Conservation (phyloP, 352 stramenopile species). For the Globisporangium carolinianum region DNA sequence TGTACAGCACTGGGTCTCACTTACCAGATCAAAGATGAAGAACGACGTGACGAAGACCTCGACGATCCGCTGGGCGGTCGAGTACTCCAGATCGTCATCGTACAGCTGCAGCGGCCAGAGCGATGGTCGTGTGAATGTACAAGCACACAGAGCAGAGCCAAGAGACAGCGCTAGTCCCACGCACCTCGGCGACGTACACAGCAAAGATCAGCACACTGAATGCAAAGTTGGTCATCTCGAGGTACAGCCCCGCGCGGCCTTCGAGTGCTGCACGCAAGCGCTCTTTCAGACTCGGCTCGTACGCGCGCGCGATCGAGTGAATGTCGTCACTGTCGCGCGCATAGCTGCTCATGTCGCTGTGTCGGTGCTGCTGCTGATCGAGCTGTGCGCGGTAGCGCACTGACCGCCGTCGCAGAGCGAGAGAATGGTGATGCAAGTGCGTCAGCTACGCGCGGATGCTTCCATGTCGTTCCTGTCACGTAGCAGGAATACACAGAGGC, state of each 20-base stretch:
- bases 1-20: not conserved
- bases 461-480: not conserved
- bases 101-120: slow-evolving; percentile 26
- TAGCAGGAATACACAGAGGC: not conserved
- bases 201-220: slow-evolving; percentile 57
- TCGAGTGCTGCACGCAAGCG: slow-evolving; percentile 22
- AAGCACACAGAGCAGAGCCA: not conserved
- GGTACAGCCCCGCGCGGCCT: slow-evolving; percentile 29
- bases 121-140: not conserved
- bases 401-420: not conserved
- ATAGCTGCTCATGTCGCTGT: slow-evolving; percentile 19
- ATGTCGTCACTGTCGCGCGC: slow-evolving; percentile 13
- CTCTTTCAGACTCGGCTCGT: slow-evolving; percentile 44
- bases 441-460: too few relatives aligned
- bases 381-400: slow-evolving; percentile 16
- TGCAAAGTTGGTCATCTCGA: slow-evolving; percentile 51
- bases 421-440: too few relatives aligned
- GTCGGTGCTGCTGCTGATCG: slow-evolving; percentile 4
- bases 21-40: slow-evolving; percentile 59
- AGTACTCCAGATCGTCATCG: slow-evolving; percentile 14
- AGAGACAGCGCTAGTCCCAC: not conserved
- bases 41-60: slow-evolving; percentile 43
- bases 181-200: slow-evolving; percentile 52
- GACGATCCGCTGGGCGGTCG: slow-evolving; percentile 12
- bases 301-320: slow-evolving; percentile 28